Conservation (phyloP, 1,284 basidiomycete genomes). For the Wallemia ichthyophaga region DNA sequence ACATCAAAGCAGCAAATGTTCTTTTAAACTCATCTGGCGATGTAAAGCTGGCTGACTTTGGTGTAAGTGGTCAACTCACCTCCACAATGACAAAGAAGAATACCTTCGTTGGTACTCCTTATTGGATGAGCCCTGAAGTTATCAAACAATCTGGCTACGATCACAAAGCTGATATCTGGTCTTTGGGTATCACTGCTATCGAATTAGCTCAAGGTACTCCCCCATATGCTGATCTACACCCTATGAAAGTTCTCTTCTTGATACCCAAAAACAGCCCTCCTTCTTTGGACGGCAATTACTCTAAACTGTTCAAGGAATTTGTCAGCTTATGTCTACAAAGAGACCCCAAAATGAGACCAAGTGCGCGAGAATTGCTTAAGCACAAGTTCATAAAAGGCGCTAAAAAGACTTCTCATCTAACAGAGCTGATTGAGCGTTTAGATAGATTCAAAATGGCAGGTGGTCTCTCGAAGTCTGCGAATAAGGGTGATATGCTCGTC, state of each 20-base stretch:
- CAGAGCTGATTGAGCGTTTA: constrained; percentile 77
- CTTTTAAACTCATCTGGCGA: constrained; percentile 78
- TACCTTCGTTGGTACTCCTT: constrained; percentile 86
- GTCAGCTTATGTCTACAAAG: constrained; percentile 72
- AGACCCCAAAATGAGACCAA: constrained; percentile 75
- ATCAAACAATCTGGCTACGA: constrained; percentile 99
- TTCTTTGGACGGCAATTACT: constrained; percentile 56
- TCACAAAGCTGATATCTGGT: constrained; percentile 96
- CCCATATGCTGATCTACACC: constrained; percentile 87
- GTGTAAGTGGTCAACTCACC: constrained; percentile 76
- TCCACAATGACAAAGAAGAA: constrained; percentile 35
- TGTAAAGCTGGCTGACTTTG: constrained; percentile 94
- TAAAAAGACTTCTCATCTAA: constrained; percentile 73
- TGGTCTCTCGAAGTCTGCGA: background rate
- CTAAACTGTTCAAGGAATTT: constrained; percentile 76
- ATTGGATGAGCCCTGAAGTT: constrained; percentile 98
- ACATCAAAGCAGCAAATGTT: constrained; percentile 96
- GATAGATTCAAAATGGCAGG: constrained; percentile 69
- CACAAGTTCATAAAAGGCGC: constrained; percentile 87
- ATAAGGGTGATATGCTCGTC: constrained; percentile 1
- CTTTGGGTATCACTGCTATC: constrained; percentile 81
- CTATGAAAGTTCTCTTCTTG: constrained; percentile 96
- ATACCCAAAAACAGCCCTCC: constrained; percentile 95
- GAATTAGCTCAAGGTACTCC: constrained; percentile 92
- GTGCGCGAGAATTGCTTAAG: constrained; percentile 75